These are phyloP conservation scores for Thecaphora thlaspeos DNA, from an alignment of 1,284 basidiomycete genomes.

Conservation along the genomic window DNA sequence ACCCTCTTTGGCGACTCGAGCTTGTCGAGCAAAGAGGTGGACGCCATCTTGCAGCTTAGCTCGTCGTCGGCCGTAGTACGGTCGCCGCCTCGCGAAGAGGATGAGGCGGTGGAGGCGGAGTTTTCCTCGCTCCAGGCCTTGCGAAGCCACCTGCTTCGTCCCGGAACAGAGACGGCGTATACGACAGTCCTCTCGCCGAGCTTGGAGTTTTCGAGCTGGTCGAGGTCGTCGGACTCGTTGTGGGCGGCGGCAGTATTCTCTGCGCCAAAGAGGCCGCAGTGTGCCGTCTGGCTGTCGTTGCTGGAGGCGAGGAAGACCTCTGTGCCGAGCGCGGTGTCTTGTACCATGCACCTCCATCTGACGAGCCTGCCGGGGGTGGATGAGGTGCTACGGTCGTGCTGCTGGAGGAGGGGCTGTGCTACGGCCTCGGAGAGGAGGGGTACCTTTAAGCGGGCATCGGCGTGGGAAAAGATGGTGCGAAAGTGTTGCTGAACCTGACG, in stretches of 20 bases:
- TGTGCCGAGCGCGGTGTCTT: conserved; percentile 56
- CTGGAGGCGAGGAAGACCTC: conserved; percentile 50
- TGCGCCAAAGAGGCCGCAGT: conserved; percentile 35
- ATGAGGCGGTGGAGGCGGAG: not conserved
- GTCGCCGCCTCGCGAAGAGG: not conserved
- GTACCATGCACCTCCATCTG: conserved; percentile 57
- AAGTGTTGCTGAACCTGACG: conserved; percentile 30
- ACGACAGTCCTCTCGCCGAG: conserved; percentile 55
- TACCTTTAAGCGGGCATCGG: conserved; percentile 30
- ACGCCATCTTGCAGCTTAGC: not conserved
- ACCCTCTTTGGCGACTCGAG: conserved; percentile 19
- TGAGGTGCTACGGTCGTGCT: conserved; percentile 2
- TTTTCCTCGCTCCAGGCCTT: conserved; percentile 11
- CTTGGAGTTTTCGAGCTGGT: conserved; percentile 37
- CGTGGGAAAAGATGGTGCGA: conserved; percentile 18
- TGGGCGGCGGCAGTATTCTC: conserved; percentile 5
- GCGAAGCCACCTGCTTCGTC: conserved; percentile 51
- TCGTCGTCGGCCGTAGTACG: no score
- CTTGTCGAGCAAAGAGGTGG: conserved; percentile 2
- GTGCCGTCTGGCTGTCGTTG: conserved; percentile 27
- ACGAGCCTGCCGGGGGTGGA: conserved; percentile 47
- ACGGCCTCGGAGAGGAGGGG: conserved; percentile 15
- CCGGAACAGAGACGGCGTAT: conserved; percentile 54
- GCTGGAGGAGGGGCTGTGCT: no score
- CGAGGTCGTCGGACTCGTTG: conserved; percentile 1